Percentiles rank a stretch among this genome's conserved stretches.
Evolutionary conservation across 805 yeast species (phyloP).

Genomic region (Cyberlindnera saturnus): DNA sequence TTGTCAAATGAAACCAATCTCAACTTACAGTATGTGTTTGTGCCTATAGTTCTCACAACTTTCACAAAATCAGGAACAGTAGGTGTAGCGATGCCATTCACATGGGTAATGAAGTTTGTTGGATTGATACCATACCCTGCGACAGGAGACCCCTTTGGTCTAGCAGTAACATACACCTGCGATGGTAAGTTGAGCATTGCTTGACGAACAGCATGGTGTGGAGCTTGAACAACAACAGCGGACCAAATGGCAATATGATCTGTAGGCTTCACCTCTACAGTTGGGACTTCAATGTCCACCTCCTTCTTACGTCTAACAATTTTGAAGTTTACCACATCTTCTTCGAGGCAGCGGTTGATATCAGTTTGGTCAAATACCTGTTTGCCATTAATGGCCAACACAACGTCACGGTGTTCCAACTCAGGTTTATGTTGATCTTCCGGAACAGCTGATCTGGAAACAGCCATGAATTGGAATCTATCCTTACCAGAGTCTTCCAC

Average conservation of each 20-base stretch:
- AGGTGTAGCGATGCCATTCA: conserved; percentile 69
- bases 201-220: conserved; percentile 92
- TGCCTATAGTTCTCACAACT: conserved; percentile 66
- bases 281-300: conserved; percentile 54
- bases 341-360: conserved; percentile 30
- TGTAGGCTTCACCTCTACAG: conserved; percentile 58
- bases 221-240: conserved; percentile 76
- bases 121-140: conserved; percentile 72
- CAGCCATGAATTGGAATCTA: conserved; percentile 67
- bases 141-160: conserved; percentile 81
- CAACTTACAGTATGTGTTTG: conserved; percentile 73
- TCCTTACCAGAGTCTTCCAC: conserved; percentile 60
- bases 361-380: conserved; percentile 65
- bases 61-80: conserved; percentile 61
- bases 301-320: conserved; percentile 69
- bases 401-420: conserved; percentile 62
- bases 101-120: conserved; percentile 84
- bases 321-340: conserved; percentile 44
- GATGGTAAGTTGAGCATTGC: conserved; percentile 73
- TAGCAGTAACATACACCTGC: conserved; percentile 73
- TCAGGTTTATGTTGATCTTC: conserved; percentile 25
- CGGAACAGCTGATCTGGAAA: conserved; percentile 58
- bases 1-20: conserved; percentile 81
- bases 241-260: conserved; percentile 72
- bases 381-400: conserved; percentile 61